Evolutionary conservation across 2,329 filamentous ascomycete genomes (phyloP).

Genomic region (Neobulgaria alba): DNA sequence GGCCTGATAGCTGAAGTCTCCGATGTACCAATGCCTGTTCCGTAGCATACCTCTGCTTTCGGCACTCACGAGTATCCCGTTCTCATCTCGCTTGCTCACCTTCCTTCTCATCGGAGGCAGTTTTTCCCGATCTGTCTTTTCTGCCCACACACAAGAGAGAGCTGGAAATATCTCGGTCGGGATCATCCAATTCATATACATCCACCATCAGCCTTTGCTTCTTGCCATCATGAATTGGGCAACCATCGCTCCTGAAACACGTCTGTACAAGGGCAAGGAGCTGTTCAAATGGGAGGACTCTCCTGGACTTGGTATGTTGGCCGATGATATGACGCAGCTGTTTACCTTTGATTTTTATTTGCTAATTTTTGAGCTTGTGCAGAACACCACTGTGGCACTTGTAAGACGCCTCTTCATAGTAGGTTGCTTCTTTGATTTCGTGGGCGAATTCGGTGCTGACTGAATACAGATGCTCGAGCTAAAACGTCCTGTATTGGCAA

Average conservation of each 20-base stretch:
- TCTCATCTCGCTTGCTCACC: too few relatives aligned
- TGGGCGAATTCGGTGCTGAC: background rate
- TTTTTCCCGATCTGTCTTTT: too few relatives aligned
- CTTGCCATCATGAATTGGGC: slow-evolving; percentile 25
- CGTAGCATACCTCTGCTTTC: too few relatives aligned
- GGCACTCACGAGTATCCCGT: too few relatives aligned
- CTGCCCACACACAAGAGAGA: too few relatives aligned
- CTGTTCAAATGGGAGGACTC: slow-evolving; percentile 27
- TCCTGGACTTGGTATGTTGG: slow-evolving; percentile 24
- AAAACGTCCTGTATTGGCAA: slow-evolving; percentile 26
- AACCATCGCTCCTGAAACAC: slow-evolving; percentile 19
- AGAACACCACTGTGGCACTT: slow-evolving; percentile 29
- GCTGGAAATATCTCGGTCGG: too few relatives aligned
- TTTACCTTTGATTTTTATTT: background rate
- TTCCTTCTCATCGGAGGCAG: too few relatives aligned
- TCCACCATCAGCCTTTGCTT: too few relatives aligned
- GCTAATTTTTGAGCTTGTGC: background rate
- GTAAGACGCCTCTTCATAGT: slow-evolving; percentile 26
- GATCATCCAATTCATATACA: too few relatives aligned
- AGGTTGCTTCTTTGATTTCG: background rate
- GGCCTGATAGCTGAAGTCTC: too few relatives aligned
- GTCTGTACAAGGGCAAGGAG: slow-evolving; percentile 24
- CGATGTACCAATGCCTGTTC: too few relatives aligned
- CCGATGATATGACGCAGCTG: background rate
- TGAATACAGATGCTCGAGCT: slow-evolving; percentile 22